Evolutionary conservation across 441 rosid genomes (phyloP).

Genomic region (Manihot esculenta): DNA sequence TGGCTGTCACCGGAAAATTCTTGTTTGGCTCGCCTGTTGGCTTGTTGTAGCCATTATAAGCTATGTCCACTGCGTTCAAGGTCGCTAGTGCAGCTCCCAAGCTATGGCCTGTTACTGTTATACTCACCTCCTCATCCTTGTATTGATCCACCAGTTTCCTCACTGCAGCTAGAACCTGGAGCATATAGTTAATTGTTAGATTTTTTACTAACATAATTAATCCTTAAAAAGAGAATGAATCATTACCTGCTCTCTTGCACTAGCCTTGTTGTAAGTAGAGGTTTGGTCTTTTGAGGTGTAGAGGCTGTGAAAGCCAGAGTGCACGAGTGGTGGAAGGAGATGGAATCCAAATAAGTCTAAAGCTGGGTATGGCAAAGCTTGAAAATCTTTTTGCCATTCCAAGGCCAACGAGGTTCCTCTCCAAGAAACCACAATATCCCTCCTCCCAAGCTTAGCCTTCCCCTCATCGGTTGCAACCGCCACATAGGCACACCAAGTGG

Average conservation of each 20-base stretch:
- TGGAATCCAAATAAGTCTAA: slow-evolving; percentile 23
- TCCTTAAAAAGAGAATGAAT: too few relatives aligned
- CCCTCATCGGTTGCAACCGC: slow-evolving; percentile 35
- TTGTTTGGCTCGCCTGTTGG: slow-evolving; percentile 8
- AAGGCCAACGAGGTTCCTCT: slow-evolving; percentile 19
- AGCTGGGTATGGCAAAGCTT: not conserved
- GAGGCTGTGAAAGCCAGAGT: slow-evolving; percentile 24
- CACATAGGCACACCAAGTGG: slow-evolving; percentile 32
- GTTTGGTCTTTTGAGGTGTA: slow-evolving; percentile 12
- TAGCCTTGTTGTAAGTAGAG: slow-evolving; percentile 17
- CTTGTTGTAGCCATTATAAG: slow-evolving; percentile 35
- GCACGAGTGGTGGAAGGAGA: too few relatives aligned
- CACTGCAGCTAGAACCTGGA: slow-evolving; percentile 34
- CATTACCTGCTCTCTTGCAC: slow-evolving; percentile 26
- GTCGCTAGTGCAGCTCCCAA: slow-evolving; percentile 51
- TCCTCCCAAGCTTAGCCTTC: slow-evolving; percentile 23
- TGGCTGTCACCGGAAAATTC: slow-evolving; percentile 31
- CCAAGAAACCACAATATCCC: slow-evolving; percentile 37
- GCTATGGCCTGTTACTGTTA: slow-evolving; percentile 62
- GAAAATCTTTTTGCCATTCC: slow-evolving; percentile 20
- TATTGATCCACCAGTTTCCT: slow-evolving; percentile 41
- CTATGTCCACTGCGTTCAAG: slow-evolving; percentile 48
- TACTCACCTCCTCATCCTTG: slow-evolving; percentile 50
- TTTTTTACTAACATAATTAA: too few relatives aligned
- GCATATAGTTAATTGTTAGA: too few relatives aligned